Base-by-base conservation (phyloP, 345 rosid genomes). In the Citrus medica region DNA sequence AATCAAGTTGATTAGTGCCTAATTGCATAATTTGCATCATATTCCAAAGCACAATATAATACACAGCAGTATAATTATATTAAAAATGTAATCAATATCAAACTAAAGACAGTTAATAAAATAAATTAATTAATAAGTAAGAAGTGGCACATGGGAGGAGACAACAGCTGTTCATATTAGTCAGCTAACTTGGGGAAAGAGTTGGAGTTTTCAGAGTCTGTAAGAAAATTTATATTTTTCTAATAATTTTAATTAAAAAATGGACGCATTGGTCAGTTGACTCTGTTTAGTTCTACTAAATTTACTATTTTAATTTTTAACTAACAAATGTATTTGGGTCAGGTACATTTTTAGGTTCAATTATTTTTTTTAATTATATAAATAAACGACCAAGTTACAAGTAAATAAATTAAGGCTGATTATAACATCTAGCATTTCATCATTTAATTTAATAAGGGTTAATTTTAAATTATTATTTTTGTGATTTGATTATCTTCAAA, bases 221-320 rank as follows among this genome's bases (percentile, higher is more conserved):
- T 10, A 10, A 51, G 4, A 40, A 74, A 74, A 19, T 12, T 46
- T 13, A 46, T 46, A 13, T 73, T 22, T 17, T n/a, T 71, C 16
- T 61, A 22, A 38, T 63, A 40, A 40, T 61, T 40, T 17, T 42
- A 42, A 16, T 48, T 16, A 5, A 48, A 51, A 27, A 48, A 12
- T 17, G 25, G 14, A 65, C 9, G 42, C 40, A 62, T 27, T 74
- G 56, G 60, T 21, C 78, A 33, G 78, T 66, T 76, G 79, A 76
- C 79, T 76, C 78, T 32, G 17, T 53, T 53, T 76, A 33, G 2
- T 66, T 51, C 25, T 0, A 12, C 19, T 51, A 28, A 53, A 6
- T 53, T 76, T 3, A 51, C 64, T 8, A 22, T 30, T 51, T 62
- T 46, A 46, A 46, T 46, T 42, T 75, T 1, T 19, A 40, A 30